phyloP scores from a whole-genome alignment of 169 alveolate genomes.

The Plasmodium cynomolgi region DNA sequence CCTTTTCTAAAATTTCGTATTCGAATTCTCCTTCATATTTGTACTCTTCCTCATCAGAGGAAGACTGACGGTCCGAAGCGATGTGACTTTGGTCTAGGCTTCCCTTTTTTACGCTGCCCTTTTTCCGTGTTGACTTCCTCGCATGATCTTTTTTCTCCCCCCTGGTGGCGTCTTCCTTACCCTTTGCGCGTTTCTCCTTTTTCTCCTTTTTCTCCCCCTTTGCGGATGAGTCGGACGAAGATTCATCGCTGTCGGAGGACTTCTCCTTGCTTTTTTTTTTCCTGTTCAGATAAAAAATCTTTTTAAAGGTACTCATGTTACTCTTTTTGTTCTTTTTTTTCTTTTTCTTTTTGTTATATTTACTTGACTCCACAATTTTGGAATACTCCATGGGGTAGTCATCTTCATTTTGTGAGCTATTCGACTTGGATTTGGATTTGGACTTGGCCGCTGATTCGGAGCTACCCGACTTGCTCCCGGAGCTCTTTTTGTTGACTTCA shows the following conservation, averaged over 20 bases:
- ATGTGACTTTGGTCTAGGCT: not conserved
- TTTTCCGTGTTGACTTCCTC: not conserved
- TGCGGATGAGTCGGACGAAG: not conserved
- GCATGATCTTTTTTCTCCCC: not conserved
- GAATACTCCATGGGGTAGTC: constrained; percentile 26
- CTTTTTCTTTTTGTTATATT: constrained; percentile 7
- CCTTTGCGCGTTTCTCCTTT: not conserved
- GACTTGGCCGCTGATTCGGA: constrained; percentile 16
- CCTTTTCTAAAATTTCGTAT: constrained; percentile 27
- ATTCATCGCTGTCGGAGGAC: constrained; percentile 1
- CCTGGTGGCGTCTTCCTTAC: not conserved
- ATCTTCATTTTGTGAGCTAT: constrained; percentile 1
- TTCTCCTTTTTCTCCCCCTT: constrained; percentile 3
- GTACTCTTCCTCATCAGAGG: constrained; percentile 10
- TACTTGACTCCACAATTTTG: constrained; percentile 12
- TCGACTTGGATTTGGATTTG: constrained; percentile 14
- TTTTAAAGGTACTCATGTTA: constrained; percentile 47
- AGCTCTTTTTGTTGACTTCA: constrained; percentile 21
- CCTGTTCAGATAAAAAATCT: constrained; percentile 40
- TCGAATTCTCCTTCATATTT: constrained; percentile 25
- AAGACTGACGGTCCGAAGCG: not conserved
- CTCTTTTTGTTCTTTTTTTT: constrained; percentile 35
- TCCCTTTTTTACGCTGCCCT: not conserved
- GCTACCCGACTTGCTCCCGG: constrained; percentile 11
- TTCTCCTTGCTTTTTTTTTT: constrained; percentile 43